These are phyloP conservation scores for Iris macrosiphon DNA, from an alignment of 106 monocot species.

Conservation along the genomic window DNA sequence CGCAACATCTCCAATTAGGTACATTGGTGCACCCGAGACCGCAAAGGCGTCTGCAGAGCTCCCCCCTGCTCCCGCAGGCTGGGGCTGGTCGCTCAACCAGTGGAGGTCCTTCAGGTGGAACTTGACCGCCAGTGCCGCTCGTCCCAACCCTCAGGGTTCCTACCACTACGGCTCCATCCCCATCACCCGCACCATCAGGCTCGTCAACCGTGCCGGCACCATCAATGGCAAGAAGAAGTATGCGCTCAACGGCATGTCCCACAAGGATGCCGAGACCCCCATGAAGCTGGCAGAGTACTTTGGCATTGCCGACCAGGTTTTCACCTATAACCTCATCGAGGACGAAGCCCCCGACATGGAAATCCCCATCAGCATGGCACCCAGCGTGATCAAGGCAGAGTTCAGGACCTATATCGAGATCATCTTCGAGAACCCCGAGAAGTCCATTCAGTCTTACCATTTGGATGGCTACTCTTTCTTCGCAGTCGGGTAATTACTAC, in stretches of 20 bases:
- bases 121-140: conserved; percentile 46
- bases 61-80: conserved; percentile 16
- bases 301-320: conserved; percentile 12
- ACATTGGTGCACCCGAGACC: conserved; percentile 21
- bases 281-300: conserved; percentile 52
- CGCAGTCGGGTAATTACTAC: conserved; percentile 17
- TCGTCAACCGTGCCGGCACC: conserved; percentile 7
- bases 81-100: conserved; percentile 47
- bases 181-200: conserved; percentile 50
- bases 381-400: conserved; percentile 26
- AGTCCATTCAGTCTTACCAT: conserved; percentile 44
- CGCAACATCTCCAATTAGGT: conserved; percentile 26
- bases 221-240: conserved; percentile 34
- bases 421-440: conserved; percentile 54
- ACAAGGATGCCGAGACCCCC: conserved; percentile 12
- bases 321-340: conserved; percentile 27
- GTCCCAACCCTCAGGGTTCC: conserved; percentile 55
- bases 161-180: conserved; percentile 57
- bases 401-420: conserved; percentile 51
- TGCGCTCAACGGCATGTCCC: conserved; percentile 42
- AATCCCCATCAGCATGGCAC: conserved; percentile 5
- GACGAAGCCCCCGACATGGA: conserved; percentile 14
- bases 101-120: conserved; percentile 47
- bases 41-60: conserved; percentile 5
- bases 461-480: conserved; percentile 32